Evolutionary conservation across 148 eudicot genomes (phyloP), one percentile per base, ranked within the genome.

Genomic region (Heliosperma pusillum): DNA sequence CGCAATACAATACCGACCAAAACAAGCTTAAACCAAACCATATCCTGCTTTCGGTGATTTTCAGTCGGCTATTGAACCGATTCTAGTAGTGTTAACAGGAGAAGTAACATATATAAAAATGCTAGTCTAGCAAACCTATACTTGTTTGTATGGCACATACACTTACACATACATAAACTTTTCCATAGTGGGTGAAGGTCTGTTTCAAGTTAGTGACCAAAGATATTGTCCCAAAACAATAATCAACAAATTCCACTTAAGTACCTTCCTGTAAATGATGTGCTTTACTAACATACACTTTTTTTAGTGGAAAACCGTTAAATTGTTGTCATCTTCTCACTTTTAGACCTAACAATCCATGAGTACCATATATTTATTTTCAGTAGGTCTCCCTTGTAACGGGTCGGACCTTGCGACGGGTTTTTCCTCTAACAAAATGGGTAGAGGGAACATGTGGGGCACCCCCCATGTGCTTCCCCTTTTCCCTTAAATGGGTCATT

Each of bases 271-370:
- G 57, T 36, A 66, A 44, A 40, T 40, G 60, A 26, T 19, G 25
- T 47, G 45, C 70, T 67, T 29, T 61, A 58, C 1, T 9, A 58
- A 40, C 27, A 42, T 30, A 57, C n/a, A 24, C 40, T 20, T 29
- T 16, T 71, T 22, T 24, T 26, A 33, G 63, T 63, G 65, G 80
- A 47, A 16, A 69, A 76, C 53, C 36, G 47, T 74, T 40, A 13
- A 16, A 24, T 59, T 75, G 6, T 66, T 12, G 50, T 66, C 26
- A 66, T 66, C 3, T 66, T 3, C 45, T 30, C 19, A 16, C 25
- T 36, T 66, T 40, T 71, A 53, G 0, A 7, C 5, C 1, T 10
- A 22, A 58, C 26, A 20, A 20, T 58, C 25, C 25, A 58, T n/a
- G n/a, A n/a, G n/a, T 17, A 58, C 26, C 10, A 20, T 22, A 20